Conservation (phyloP, 495 filamentous ascomycete species). For the Amphirosellinia nigrospora region DNA sequence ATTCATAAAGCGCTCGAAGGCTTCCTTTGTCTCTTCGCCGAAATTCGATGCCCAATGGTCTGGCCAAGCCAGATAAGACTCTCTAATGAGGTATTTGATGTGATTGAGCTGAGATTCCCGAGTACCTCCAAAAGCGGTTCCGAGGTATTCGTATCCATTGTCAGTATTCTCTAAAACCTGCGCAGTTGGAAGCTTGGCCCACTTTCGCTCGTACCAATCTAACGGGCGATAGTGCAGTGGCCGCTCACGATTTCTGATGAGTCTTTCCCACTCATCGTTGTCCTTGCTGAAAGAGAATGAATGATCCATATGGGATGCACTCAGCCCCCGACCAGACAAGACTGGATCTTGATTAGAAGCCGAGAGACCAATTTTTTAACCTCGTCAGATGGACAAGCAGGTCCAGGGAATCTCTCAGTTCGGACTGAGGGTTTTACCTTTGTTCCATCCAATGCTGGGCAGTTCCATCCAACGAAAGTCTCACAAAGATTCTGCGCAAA, state of each 20-base stretch:
- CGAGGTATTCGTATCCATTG: conserved; percentile 38
- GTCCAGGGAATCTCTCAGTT: conserved; percentile 20
- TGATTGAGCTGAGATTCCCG: conserved; percentile 44
- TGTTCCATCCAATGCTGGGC: conserved; percentile 27
- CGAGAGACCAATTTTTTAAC: conserved; percentile 21
- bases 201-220: conserved; percentile 33
- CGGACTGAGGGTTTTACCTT: conserved; percentile 8
- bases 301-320: conserved; percentile 23
- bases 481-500: conserved; percentile 28
- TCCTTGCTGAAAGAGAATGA: conserved; percentile 31
- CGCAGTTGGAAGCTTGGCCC: conserved; percentile 17
- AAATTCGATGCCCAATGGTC: conserved; percentile 37
- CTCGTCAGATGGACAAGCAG: conserved; percentile 14
- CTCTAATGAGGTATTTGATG: conserved; percentile 39
- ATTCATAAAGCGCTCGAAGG: conserved; percentile 29
- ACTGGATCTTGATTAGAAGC: conserved; percentile 27
- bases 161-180: background rate
- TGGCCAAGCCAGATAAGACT: conserved; percentile 41
- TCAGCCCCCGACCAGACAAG: conserved; percentile 27
- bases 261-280: conserved; percentile 35
- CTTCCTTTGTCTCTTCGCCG: conserved; percentile 29
- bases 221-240: conserved; percentile 22
- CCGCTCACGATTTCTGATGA: conserved; percentile 27
- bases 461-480: conserved; percentile 26
- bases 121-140: conserved; percentile 44